These are phyloP conservation scores for Penicillium arizonense DNA, from an alignment of 495 filamentous ascomycete species.

Conservation along the genomic window DNA sequence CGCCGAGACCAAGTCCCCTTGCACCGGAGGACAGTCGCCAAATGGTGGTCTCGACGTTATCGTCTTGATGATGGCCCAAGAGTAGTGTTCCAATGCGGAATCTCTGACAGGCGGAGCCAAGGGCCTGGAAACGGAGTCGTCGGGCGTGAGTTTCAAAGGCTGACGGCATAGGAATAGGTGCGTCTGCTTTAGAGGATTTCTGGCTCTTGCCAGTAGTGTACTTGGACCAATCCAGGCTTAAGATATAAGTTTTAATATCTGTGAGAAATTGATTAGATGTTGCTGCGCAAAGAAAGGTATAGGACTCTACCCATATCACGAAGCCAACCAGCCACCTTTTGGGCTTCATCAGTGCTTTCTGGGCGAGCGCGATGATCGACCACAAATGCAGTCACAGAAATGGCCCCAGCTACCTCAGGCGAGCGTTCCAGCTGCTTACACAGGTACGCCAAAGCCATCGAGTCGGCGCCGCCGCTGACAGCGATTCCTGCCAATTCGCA, in stretches of 20 bases:
- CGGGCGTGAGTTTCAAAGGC: conserved; percentile 81
- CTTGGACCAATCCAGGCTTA: conserved; percentile 50
- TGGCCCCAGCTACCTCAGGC: conserved; percentile 15
- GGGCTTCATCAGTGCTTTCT: conserved; percentile 68
- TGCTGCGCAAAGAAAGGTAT: background rate
- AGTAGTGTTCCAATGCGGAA: conserved; percentile 54
- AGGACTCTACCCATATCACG: conserved; percentile 32
- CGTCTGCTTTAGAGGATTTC: conserved; percentile 21
- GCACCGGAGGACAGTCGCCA: conserved; percentile 66
- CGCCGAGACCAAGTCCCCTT: conserved; percentile 61
- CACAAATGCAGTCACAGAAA: conserved; percentile 61
- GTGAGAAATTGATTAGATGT: conserved; percentile 13
- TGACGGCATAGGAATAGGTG: conserved; percentile 44
- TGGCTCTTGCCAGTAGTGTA: background rate
- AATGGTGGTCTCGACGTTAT: conserved; percentile 84
- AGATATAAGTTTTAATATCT: conserved; percentile 52
- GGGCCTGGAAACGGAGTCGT: conserved; percentile 64
- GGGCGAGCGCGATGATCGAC: conserved; percentile 75
- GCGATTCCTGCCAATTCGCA: conserved; percentile 61
- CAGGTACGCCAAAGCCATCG: conserved; percentile 88
- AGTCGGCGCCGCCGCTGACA: conserved; percentile 91
- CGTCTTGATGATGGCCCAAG: conserved; percentile 80
- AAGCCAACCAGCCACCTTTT: conserved; percentile 55
- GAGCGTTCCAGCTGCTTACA: conserved; percentile 47
- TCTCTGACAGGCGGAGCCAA: conserved; percentile 60